These are phyloP conservation scores for Pisolithus albus DNA, from an alignment of 768 basidiomycete genomes.

Conservation along the genomic window DNA sequence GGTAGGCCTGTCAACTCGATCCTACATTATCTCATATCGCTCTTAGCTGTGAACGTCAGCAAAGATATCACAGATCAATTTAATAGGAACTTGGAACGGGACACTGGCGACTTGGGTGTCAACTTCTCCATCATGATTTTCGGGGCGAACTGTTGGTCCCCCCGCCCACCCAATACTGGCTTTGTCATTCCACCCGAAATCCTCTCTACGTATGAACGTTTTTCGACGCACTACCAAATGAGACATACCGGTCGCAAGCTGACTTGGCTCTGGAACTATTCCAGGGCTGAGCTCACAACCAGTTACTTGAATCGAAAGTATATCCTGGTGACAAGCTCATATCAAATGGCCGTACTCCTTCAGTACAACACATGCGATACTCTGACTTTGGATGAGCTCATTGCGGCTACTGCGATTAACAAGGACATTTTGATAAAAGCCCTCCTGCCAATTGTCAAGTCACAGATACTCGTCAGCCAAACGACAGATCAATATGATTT, in stretches of 20 bases:
- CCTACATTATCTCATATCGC: conserved; percentile 1
- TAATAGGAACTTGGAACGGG: conserved; percentile 86
- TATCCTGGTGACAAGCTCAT: conserved; percentile 90
- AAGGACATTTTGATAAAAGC: conserved; percentile 76
- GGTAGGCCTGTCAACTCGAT: conserved; percentile 37
- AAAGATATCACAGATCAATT: conserved; percentile 93
- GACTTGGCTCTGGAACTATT: conserved; percentile 98
- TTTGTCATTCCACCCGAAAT: conserved; percentile 88
- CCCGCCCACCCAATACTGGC: conserved; percentile 75
- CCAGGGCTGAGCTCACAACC: conserved; percentile 91
- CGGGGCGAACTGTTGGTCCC: conserved; percentile 94
- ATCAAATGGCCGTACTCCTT: conserved; percentile 87
- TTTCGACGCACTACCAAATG: conserved; percentile 86
- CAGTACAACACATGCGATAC: conserved; percentile 93
- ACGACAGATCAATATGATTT: conserved; percentile 87
- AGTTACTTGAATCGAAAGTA: conserved; percentile 93
- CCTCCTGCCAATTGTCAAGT: conserved; percentile 63
- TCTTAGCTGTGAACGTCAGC: conserved; percentile 86
- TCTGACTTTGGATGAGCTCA: conserved; percentile 72
- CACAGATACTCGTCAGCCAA: conserved; percentile 83
- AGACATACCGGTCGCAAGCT: conserved; percentile 93
- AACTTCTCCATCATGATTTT: conserved; percentile 91
- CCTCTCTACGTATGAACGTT: conserved; percentile 79
- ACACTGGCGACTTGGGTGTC: conserved; percentile 79
- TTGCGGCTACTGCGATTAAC: conserved; percentile 69